A percentile compares a stretch with the other conserved stretches of the same genome.
phyloP scores from a whole-genome alignment of 2,329 filamentous ascomycete genomes.

The Penicillium sp. region DNA sequence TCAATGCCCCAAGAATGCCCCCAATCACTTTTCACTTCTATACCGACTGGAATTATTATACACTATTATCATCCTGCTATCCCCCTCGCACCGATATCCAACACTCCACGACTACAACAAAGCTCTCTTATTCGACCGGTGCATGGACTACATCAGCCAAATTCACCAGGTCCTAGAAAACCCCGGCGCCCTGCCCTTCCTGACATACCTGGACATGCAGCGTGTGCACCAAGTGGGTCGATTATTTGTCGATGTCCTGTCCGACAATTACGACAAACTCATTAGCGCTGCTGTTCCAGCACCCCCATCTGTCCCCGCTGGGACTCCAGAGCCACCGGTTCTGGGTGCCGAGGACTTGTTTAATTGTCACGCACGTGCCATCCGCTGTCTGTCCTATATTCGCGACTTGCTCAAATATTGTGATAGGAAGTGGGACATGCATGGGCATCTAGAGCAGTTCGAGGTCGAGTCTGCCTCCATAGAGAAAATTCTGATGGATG shows the following conservation, averaged over 20 bases:
- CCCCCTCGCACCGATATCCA: constrained; percentile 72
- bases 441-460: constrained; percentile 31
- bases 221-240: constrained; percentile 70
- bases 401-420: constrained; percentile 34
- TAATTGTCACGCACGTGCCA: constrained; percentile 33
- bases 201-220: constrained; percentile 85
- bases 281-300: constrained; percentile 32
- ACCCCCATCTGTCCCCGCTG: constrained; percentile 29
- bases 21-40: constrained; percentile 65
- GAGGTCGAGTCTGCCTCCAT: constrained; percentile 29
- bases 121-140: constrained; percentile 79
- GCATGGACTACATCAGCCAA: constrained; percentile 74
- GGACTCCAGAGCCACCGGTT: constrained; percentile 33
- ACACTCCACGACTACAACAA: constrained; percentile 71
- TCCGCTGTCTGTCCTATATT: constrained; percentile 33
- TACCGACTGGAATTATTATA: constrained; percentile 89
- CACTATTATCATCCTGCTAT: constrained; percentile 85
- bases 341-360: constrained; percentile 33
- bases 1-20: constrained; percentile 64
- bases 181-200: constrained; percentile 60
- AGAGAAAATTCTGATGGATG: constrained; percentile 26
- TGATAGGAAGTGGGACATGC: constrained; percentile 35
- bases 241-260: constrained; percentile 57
- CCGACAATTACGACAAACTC: constrained; percentile 50
- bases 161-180: constrained; percentile 66